Evolutionary conservation across 2,329 filamentous ascomycete genomes (phyloP).

Genomic region (Apiospora kogelbergensis): DNA sequence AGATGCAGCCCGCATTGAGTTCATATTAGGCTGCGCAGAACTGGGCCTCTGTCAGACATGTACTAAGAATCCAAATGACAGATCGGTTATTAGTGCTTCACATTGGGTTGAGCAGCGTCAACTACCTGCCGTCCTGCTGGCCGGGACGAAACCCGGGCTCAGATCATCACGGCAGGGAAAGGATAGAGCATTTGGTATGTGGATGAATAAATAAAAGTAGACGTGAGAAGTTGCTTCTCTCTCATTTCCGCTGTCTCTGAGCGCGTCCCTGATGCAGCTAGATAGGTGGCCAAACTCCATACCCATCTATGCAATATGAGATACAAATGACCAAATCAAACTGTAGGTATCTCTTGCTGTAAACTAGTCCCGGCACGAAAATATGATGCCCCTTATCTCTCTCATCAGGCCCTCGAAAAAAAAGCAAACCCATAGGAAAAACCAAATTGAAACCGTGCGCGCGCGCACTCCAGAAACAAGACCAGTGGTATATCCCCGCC

Average conservation of each 20-base stretch:
- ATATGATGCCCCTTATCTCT: neutral
- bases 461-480: neutral
- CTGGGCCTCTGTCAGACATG: neutral
- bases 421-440: constrained; percentile 2
- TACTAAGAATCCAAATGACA: neutral
- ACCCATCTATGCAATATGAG: neutral
- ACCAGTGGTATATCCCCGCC: constrained; percentile 12
- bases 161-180: neutral
- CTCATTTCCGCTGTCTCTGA: neutral
- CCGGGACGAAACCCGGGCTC: neutral
- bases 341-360: neutral
- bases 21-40: no score
- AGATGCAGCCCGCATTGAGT: neutral
- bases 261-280: neutral
- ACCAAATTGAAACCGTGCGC: neutral
- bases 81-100: neutral
- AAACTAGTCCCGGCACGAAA: neutral
- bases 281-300: neutral
- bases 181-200: neutral
- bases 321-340: constrained; percentile 7
- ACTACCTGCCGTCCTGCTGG: neutral
- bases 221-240: neutral
- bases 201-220: neutral
- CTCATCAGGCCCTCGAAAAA: neutral
- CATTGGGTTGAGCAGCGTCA: neutral